Evolutionary conservation across 139 green algal species (phyloP).

Genomic region (Yamagishiella unicocca): DNA sequence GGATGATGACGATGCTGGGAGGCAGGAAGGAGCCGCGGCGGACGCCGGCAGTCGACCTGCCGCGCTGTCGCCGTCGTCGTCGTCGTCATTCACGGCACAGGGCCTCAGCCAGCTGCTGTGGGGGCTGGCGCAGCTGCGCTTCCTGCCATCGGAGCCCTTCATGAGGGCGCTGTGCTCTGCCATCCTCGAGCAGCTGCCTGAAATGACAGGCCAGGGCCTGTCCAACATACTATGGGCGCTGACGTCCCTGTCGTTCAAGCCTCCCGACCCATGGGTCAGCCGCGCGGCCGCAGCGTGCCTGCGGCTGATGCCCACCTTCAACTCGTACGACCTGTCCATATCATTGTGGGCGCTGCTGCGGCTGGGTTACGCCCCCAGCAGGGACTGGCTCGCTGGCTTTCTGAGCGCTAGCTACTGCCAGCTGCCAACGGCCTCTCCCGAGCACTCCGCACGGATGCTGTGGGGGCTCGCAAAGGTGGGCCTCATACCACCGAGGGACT

Average conservation of each 20-base stretch:
- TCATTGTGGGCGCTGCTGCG: slow-evolving; percentile 7
- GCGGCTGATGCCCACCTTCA: slow-evolving; percentile 2
- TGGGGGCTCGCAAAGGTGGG: slow-evolving; percentile 24
- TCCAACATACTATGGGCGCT: slow-evolving; percentile 24
- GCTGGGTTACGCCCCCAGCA: not conserved
- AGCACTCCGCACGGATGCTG: slow-evolving; percentile 38
- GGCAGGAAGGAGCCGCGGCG: not conserved
- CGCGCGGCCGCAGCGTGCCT: not conserved
- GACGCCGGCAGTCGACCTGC: not conserved
- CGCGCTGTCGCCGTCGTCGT: not conserved
- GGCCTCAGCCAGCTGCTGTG: slow-evolving; percentile 25
- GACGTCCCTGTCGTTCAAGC: not conserved
- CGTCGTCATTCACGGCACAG: slow-evolving; percentile 2
- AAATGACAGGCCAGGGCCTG: not conserved
- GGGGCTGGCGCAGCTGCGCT: slow-evolving; percentile 16
- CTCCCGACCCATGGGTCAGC: not conserved
- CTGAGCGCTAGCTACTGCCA: slow-evolving; percentile 2
- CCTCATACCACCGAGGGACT: slow-evolving; percentile 25
- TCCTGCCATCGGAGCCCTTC: not conserved
- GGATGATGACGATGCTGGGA: not conserved
- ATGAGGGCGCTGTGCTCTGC: not conserved
- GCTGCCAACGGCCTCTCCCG: not conserved
- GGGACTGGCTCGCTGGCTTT: slow-evolving; percentile 12
- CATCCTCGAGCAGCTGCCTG: not conserved
- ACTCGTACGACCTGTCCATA: slow-evolving; percentile 30